Evolutionary conservation across 768 basidiomycete genomes (phyloP), one percentile per base, ranked within the genome.

Genomic region (Cubamyces lactineus): DNA sequence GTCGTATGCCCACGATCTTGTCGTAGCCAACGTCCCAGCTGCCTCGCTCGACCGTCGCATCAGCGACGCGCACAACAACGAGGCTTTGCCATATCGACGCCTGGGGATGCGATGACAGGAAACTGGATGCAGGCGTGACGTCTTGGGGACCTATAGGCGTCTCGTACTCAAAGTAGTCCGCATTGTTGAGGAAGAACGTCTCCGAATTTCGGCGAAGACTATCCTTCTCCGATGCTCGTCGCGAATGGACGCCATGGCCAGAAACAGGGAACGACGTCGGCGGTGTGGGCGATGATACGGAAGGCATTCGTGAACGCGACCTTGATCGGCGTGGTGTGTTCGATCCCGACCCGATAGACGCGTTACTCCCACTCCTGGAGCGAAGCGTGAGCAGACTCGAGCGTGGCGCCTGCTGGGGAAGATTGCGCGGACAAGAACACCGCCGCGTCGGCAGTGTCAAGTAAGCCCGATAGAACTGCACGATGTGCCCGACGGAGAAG

Each of bases 191-290:
- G 43, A 69, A 62, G 56, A 70, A 63, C 9, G 69, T 53, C 45
- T 72, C 71, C 30, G 68, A 61, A 17, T 15, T 63, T 13, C 68
- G 67, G 26, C 69, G 66, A 2, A 61, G 41, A 50, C 39, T 55
- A 41, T 66, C 66, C 72, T 88, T 90, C 69, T 92, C 91, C 2
- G 88, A 89, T 21, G 81, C 80, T 52, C 91, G 80, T 48, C 91
- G 82, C 24, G 89, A 86, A 71, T 92, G 85, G 41, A 88, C 82
- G 19, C 89, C 93, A 69, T 92, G 92, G 2, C 81, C 91, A 6
- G 89, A 93, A 23, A 94, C 82, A 12, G 92, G 92, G 71, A 92
- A 94, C 9, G 83, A 77, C 5, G 82, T 75, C 0, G 79, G 71
- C 19, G 71, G 69, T 34, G 65, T 53, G 24, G 48, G 21, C 24